Percentiles rank a stretch among this genome's conserved stretches.
phyloP scores from a whole-genome alignment of 2,329 filamentous ascomycete species.

The Aureobasidium sp. region DNA sequence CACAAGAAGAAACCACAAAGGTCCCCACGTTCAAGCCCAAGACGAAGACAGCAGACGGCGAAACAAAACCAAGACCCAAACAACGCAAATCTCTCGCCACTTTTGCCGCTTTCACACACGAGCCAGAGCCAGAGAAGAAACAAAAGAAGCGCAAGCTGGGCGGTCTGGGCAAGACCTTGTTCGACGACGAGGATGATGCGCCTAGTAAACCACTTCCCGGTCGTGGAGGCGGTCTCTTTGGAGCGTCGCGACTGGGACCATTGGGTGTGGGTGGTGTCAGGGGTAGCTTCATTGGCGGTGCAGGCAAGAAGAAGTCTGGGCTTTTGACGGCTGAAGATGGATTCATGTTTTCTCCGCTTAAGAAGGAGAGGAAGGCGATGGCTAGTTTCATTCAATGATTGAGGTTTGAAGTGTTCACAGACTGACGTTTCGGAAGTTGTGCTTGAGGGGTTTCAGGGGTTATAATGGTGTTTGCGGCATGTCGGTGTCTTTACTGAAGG shows the following conservation, averaged over 20 bases:
- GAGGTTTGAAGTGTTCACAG: too few relatives aligned
- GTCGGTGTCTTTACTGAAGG: neutral
- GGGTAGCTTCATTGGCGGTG: conserved; percentile 17
- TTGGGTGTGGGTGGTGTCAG: conserved; percentile 25
- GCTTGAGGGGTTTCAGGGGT: too few relatives aligned
- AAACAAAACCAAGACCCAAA: conserved; percentile 27
- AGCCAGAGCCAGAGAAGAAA: conserved; percentile 27
- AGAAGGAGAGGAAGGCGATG: conserved; percentile 21
- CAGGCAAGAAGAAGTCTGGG: conserved; percentile 22
- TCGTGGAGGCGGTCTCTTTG: conserved; percentile 25
- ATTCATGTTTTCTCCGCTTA: conserved; percentile 33
- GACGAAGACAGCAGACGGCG: conserved; percentile 20
- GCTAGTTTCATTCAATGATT: conserved; percentile 17
- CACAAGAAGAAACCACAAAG: conserved; percentile 22
- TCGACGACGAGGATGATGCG: conserved; percentile 34
- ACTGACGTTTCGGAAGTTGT: too few relatives aligned
- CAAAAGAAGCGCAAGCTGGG: conserved; percentile 33
- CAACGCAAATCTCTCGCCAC: conserved; percentile 43
- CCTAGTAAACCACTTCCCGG: conserved; percentile 23
- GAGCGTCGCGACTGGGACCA: conserved; percentile 27
- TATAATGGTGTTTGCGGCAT: too few relatives aligned
- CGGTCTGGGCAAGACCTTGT: conserved; percentile 32
- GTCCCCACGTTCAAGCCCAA: conserved; percentile 24
- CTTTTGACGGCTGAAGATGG: conserved; percentile 30
- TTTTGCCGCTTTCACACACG: conserved; percentile 32